Base-by-base conservation (phyloP, 805 yeast species). In the Ogataea corticis region DNA sequence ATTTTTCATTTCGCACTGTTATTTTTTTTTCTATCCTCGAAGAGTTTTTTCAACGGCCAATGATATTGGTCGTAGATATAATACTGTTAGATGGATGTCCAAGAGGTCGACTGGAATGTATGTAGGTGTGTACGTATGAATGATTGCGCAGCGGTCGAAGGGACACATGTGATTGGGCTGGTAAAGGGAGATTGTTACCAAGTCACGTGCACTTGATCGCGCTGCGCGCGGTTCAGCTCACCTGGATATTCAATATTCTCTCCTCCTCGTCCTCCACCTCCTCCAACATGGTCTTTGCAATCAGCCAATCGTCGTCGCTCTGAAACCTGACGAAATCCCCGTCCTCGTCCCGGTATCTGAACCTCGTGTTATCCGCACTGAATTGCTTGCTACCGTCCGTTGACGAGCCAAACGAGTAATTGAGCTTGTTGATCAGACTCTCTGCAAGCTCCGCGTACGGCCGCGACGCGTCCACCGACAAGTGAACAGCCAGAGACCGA, bases 291-390 rank as follows among this genome's bases (percentile, higher is more conserved):
- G 88, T 97, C 45, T 84, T 76, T 2, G 96, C 97, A 62, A 91
- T 80, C 23, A 65, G 68, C 87, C 96, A 86, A 62, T 92, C 98
- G 42, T 92, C 97, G 50, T 85, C 85, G 27, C 89, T 80, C 54
- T 83, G 86, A 66, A 92, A 80, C 38, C 86, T 82, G 34, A 94
- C 95, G 62, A 79, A 85, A 63, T 94, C 99, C 14, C 96, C 97
- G 62, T 94, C 99, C 66, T 94, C 99, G 65, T 94, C 99, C 61
- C 81, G 82, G 62, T 89, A 92, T 64, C 83, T 83, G 49, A 94
- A 73, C 57, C 85, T 77, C 32, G 77, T 67, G 15, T 30, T 48
- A 1, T 45, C 48, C 12, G 44, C 19, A 3, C 35, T 17, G 67
- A 71, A 43, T 38, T 37, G 28, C 41, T 38, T 63, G 62, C n/a